Conservation (phyloP, 108 stramenopile genomes). For the Nitzschia sp. region DNA sequence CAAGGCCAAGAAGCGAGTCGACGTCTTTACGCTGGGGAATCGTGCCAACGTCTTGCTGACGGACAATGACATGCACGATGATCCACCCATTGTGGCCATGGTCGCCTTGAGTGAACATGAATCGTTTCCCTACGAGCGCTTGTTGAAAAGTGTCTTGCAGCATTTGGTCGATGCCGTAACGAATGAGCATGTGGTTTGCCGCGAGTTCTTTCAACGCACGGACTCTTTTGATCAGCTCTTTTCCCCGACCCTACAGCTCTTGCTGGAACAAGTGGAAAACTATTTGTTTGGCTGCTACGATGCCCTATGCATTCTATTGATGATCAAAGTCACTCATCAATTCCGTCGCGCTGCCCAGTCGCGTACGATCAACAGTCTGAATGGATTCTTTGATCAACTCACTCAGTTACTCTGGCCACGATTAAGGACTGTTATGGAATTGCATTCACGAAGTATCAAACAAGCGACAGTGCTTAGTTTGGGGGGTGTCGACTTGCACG, state of each 20-base stretch:
- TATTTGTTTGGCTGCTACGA: conserved; percentile 95
- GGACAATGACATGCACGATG: conserved; percentile 22
- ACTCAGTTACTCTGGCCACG: conserved; percentile 96
- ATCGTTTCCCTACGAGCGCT: conserved; percentile 92
- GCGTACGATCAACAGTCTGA: conserved; percentile 86
- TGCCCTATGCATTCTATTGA: conserved; percentile 92
- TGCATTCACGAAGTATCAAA: conserved; percentile 87
- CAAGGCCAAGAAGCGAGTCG: conserved; percentile 92
- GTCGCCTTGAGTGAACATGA: conserved; percentile 83
- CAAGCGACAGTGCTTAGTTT: conserved; percentile 79
- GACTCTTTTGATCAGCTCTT: conserved; percentile 91
- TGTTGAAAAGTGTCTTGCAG: conserved; percentile 89
- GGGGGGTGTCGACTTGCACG: conserved; percentile 91
- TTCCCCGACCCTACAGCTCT: conserved; percentile 74
- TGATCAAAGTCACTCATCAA: conserved; percentile 95
- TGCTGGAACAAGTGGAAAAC: conserved; percentile 97
- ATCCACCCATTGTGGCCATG: conserved; percentile 88
- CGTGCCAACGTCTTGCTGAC: conserved; percentile 51
- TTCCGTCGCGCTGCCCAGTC: conserved; percentile 88
- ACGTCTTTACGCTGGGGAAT: conserved; percentile 89
- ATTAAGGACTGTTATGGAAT: conserved; percentile 93
- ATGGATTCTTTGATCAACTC: conserved; percentile 91
- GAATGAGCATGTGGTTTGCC: conserved; percentile 94
- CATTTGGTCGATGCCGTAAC: conserved; percentile 97
- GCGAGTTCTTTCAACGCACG: conserved; percentile 90